A percentile compares a stretch with the other conserved stretches of the same genome.
These are phyloP conservation scores for Cordyceps farinosa DNA, from an alignment of 2,329 filamentous ascomycete species.

Conservation along the genomic window DNA sequence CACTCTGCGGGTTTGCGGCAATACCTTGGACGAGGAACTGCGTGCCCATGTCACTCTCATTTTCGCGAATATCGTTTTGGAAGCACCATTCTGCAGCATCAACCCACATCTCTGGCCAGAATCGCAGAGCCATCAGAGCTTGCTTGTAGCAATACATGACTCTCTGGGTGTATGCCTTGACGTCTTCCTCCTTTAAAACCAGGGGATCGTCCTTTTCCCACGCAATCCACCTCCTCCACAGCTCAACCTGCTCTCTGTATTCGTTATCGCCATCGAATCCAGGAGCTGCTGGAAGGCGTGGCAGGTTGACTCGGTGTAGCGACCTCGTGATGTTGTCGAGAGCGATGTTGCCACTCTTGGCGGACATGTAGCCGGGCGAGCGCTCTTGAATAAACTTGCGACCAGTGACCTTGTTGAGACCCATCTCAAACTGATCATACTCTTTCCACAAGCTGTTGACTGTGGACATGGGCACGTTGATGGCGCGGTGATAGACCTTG, in stretches of 20 bases:
- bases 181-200: slow-evolving; percentile 78
- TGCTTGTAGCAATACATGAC: slow-evolving; percentile 91
- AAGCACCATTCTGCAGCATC: slow-evolving; percentile 93
- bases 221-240: slow-evolving; percentile 91
- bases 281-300: slow-evolving; percentile 74
- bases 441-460: slow-evolving; percentile 92
- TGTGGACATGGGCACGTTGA: slow-evolving; percentile 78
- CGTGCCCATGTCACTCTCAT: slow-evolving; percentile 60
- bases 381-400: slow-evolving; percentile 93
- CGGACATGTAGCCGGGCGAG: slow-evolving; percentile 93
- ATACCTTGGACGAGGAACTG: slow-evolving; percentile 80
- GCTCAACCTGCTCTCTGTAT: slow-evolving; percentile 75
- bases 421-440: slow-evolving; percentile 94
- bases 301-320: slow-evolving; percentile 72
- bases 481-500: slow-evolving; percentile 87
- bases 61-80: slow-evolving; percentile 63
- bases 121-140: slow-evolving; percentile 85
- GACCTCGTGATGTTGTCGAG: slow-evolving; percentile 83
- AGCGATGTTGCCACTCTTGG: slow-evolving; percentile 82
- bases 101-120: slow-evolving; percentile 95
- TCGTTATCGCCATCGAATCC: slow-evolving; percentile 86
- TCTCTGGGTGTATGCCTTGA: slow-evolving; percentile 68
- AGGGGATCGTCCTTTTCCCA: slow-evolving; percentile 95
- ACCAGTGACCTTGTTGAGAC: slow-evolving; percentile 86
- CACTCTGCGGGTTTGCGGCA: slow-evolving; percentile 88